A percentile compares a stretch with the other conserved stretches of the same genome.
These are phyloP conservation scores for Backusella sp. DNA, from an alignment of 192 early-diverging fungal species.

Conservation along the genomic window DNA sequence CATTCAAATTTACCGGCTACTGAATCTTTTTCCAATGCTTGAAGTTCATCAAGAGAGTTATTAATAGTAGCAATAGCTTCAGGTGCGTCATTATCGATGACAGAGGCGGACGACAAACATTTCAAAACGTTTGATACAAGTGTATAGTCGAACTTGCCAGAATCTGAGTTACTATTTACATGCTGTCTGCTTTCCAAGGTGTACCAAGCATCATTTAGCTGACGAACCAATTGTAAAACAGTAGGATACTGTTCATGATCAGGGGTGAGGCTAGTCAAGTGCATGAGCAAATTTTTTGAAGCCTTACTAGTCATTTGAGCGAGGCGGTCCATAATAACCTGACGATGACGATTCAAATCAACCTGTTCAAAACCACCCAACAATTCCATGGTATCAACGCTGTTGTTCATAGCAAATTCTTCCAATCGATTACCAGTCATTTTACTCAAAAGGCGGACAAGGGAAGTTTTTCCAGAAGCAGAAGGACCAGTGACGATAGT, in stretches of 20 bases:
- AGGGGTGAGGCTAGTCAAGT: slow-evolving; percentile 1
- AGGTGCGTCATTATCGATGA: slow-evolving; percentile 10
- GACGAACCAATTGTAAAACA: slow-evolving; percentile 23
- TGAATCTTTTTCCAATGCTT: slow-evolving; percentile 44
- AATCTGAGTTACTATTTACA: slow-evolving; percentile 14
- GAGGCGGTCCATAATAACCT: slow-evolving; percentile 30
- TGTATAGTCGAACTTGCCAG: slow-evolving; percentile 26
- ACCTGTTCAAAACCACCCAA: slow-evolving; percentile 98
- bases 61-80: not conserved
- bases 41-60: slow-evolving; percentile 23
- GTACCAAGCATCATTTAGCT: slow-evolving; percentile 39
- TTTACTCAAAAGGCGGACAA: slow-evolving; percentile 80
- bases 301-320: slow-evolving; percentile 18
- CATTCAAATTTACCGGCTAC: slow-evolving; percentile 91
- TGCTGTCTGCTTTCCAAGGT: slow-evolving; percentile 34
- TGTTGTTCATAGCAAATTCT: slow-evolving; percentile 95
- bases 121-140: slow-evolving; percentile 18
- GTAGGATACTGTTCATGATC: slow-evolving; percentile 3
- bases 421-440: slow-evolving; percentile 81
- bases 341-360: slow-evolving; percentile 73
- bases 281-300: slow-evolving; percentile 19
- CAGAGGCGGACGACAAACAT: slow-evolving; percentile 9
- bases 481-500: slow-evolving; percentile 85
- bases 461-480: slow-evolving; percentile 84
- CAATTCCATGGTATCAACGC: slow-evolving; percentile 92